phyloP scores from a whole-genome alignment of 2,329 filamentous ascomycete species.

The Boeremia lycopersici region DNA sequence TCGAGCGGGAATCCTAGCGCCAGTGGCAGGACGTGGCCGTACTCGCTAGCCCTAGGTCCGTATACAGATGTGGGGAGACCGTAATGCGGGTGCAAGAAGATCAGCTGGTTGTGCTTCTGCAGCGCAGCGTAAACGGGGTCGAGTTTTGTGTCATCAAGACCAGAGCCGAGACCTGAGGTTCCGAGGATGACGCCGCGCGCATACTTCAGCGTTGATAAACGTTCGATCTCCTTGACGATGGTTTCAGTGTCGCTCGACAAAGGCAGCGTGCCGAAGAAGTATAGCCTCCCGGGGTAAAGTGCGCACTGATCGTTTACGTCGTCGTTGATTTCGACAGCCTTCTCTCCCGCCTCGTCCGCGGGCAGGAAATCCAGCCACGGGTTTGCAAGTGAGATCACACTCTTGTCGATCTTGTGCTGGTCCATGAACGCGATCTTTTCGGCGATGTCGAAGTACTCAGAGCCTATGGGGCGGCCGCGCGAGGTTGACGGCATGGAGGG shows the following conservation, averaged over 20 bases:
- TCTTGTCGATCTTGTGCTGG: constrained; percentile 78
- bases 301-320: constrained; percentile 77
- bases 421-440: constrained; percentile 90
- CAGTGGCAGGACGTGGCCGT: constrained; percentile 85
- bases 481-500: constrained; percentile 57
- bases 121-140: constrained; percentile 75
- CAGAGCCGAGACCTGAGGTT: constrained; percentile 78
- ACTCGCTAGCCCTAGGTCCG: constrained; percentile 73
- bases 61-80: constrained; percentile 82
- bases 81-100: constrained; percentile 93
- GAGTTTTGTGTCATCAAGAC: constrained; percentile 77
- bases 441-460: constrained; percentile 79
- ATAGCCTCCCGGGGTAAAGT: constrained; percentile 70
- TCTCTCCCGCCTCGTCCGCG: constrained; percentile 63
- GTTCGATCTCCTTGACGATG: constrained; percentile 68
- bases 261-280: constrained; percentile 82
- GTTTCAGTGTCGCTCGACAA: constrained; percentile 68
- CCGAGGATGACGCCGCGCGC: constrained; percentile 89
- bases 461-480: constrained; percentile 80
- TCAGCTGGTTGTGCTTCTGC: constrained; percentile 65
- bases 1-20: constrained; percentile 90
- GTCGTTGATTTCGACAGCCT: constrained; percentile 74
- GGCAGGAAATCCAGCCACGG: constrained; percentile 90
- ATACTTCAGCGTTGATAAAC: constrained; percentile 66
- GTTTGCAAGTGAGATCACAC: constrained; percentile 87